These are phyloP conservation scores for Pleurostoma richardsiae DNA, from an alignment of 2,329 filamentous ascomycete genomes.

Conservation along the genomic window DNA sequence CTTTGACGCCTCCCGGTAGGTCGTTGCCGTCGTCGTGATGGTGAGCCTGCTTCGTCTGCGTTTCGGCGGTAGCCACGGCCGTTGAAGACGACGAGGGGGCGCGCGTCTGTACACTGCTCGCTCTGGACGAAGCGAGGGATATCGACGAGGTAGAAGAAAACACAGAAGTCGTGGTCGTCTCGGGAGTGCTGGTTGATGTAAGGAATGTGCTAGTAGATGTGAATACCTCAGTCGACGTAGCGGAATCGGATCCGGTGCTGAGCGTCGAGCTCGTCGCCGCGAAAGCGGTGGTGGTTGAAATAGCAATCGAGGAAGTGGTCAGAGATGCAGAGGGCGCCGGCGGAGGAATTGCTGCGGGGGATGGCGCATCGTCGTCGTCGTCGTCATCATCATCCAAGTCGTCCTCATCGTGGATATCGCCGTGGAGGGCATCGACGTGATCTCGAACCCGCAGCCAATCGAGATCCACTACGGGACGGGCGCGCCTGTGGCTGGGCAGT, in stretches of 20 bases:
- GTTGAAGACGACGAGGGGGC: not conserved
- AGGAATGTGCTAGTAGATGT: not conserved
- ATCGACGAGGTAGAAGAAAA: not conserved
- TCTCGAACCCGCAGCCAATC: too few relatives aligned
- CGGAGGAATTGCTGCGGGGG: not conserved
- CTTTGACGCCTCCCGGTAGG: conserved; percentile 1
- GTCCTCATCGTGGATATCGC: not conserved
- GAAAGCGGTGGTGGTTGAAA: too few relatives aligned
- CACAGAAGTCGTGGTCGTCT: not conserved
- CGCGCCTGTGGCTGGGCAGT: too few relatives aligned
- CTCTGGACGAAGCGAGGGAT: not conserved
- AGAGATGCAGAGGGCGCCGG: not conserved
- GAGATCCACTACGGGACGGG: too few relatives aligned
- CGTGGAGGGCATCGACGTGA: too few relatives aligned
- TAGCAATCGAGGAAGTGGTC: not conserved
- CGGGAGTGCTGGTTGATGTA: not conserved
- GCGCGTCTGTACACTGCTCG: not conserved
- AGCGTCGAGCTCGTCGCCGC: not conserved
- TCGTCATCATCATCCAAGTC: not conserved
- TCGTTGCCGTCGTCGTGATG: not conserved
- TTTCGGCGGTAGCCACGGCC: not conserved
- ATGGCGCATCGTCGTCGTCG: not conserved
- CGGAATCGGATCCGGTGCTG: not conserved
- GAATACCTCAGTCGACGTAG: not conserved
- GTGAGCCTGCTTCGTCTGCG: not conserved